Conservation (phyloP, 2,329 filamentous ascomycete genomes). For the Aphanocladium album region DNA sequence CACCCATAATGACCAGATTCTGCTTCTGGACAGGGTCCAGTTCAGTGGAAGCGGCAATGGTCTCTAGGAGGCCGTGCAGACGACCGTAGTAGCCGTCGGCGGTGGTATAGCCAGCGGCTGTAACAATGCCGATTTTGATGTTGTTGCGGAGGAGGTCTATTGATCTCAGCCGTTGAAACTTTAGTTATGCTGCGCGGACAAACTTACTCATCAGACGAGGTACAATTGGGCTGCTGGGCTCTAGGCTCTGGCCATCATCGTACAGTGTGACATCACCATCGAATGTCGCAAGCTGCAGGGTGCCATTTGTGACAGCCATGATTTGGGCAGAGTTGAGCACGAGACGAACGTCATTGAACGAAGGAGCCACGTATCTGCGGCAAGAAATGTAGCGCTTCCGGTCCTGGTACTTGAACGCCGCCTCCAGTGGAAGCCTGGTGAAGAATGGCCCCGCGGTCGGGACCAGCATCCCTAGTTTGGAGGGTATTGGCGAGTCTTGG, state of each 20-base stretch:
- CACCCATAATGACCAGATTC: slow-evolving; percentile 86
- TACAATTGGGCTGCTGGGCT: slow-evolving; percentile 72
- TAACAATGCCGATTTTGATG: slow-evolving; percentile 90
- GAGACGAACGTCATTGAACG: slow-evolving; percentile 92
- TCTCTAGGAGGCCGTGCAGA: slow-evolving; percentile 80
- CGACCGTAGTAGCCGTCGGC: slow-evolving; percentile 81
- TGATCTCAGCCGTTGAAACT: neutral
- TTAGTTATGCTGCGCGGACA: neutral
- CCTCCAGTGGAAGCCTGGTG: slow-evolving; percentile 77
- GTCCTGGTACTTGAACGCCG: slow-evolving; percentile 90
- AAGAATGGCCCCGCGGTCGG: slow-evolving; percentile 92
- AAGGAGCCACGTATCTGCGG: slow-evolving; percentile 87
- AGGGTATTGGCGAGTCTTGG: slow-evolving; percentile 60
- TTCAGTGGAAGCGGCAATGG: slow-evolving; percentile 55
- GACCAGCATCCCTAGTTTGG: slow-evolving; percentile 88
- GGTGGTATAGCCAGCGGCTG: slow-evolving; percentile 89
- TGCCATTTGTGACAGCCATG: slow-evolving; percentile 78
- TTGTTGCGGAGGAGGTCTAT: slow-evolving; percentile 67
- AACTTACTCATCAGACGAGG: slow-evolving; percentile 47
- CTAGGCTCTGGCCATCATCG: slow-evolving; percentile 77
- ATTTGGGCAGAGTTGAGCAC: slow-evolving; percentile 93
- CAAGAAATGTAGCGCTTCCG: slow-evolving; percentile 79
- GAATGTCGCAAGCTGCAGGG: slow-evolving; percentile 84
- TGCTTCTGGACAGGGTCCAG: slow-evolving; percentile 65
- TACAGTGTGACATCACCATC: slow-evolving; percentile 98